Evolutionary conservation across 495 filamentous ascomycete species (phyloP), one percentile per base, ranked within the genome.

Genomic region (Mycothermus thermophilus): DNA sequence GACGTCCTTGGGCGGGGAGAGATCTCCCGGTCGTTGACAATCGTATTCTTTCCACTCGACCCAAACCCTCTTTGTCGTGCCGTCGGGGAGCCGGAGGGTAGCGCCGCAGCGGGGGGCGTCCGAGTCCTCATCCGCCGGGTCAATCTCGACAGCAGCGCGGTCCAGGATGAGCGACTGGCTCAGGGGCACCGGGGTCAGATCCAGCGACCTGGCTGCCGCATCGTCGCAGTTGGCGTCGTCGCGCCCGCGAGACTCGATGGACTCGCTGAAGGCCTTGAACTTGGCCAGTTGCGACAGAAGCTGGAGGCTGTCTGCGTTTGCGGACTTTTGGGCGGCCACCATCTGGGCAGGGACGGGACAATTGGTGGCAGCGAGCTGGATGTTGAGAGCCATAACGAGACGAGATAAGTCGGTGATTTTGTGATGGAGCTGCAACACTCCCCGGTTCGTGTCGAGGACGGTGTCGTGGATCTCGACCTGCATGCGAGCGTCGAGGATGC

Each of bases 11-110:
- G 56, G 43, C 1, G 52, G 42, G 10, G 45, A 48, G 6, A 49
- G 27, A 29, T 58, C 54, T 7, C 41, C 45, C 11, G 54, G 54
- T 10, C 44, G 28, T 29, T 52, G 52, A 2, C 43, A 42, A 21
- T 63, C 61, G 30, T 63, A 65, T 27, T 63, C 60, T 41, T 62
- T 65, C 61, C 61, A 65, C 38, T 65, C 61, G 5, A 65, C 46
- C 61, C 61, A 65, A 2, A 65, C 60, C 24, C 47, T 51, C 32
- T 54, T 57, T 12, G 17, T 34, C 1, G 8, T 14, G 19, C 51
- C 47, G 14, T 37, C 49, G 5, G 50, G 43, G 9, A 50, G 24
- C 1, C 26, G 40, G 13, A 60, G 50, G 7, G 40, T 27, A 8
- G 58, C 61, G 29, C 59, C 61, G 33, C 54, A 58, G 5, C 61